Evolutionary conservation across 208 protist species (phyloP), one percentile per base, ranked within the genome.

Genomic region (Wallacemonas sp.): DNA sequence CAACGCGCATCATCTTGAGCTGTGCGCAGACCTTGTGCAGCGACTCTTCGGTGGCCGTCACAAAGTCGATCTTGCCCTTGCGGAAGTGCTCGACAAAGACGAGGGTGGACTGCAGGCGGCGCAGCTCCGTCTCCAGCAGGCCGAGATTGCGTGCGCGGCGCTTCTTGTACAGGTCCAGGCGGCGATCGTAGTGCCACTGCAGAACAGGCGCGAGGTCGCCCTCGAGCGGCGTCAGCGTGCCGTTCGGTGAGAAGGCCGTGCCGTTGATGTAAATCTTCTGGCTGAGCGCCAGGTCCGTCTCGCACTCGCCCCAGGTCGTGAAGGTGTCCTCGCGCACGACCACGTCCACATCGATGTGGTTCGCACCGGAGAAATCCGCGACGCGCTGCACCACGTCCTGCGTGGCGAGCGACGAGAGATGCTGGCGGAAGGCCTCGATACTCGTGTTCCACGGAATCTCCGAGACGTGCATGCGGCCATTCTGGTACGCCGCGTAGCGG

Each of bases 151-250:
- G 82, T 23, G 81, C 79, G 44, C 86, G 84, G 49, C 92, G 80
- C 57, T 83, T 80, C 72, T 95, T 94, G 80, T 97, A 95, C 28
- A 97, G 65, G 55, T 92, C 89, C 12, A 96, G 77, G n/a, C 88
- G 84, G 28, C 88, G 83, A 64, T 96, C 91, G 67, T 94, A 96
- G 72, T 96, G 91, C 91, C 91, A 94, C 79, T 94, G 91, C 61
- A 94, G 76, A 14, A 96, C 70, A 8, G 84, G 84, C 8, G 86
- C 45, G 16, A 94, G 74, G 67, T 93, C 82, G 1, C 72, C 76
- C 68, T 93, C 91, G 31, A 94, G 64, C 25, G 88, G 91, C 20
- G 77, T 80, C 23, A 96, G 84, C 29, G 79, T 91, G 23, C 86
- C 88, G 64, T 86, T 85, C 1, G 91, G 87, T 0, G 86, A 92